Base-by-base conservation (phyloP, 23 red algal genomes). In the Gracilaria domingensis region DNA sequence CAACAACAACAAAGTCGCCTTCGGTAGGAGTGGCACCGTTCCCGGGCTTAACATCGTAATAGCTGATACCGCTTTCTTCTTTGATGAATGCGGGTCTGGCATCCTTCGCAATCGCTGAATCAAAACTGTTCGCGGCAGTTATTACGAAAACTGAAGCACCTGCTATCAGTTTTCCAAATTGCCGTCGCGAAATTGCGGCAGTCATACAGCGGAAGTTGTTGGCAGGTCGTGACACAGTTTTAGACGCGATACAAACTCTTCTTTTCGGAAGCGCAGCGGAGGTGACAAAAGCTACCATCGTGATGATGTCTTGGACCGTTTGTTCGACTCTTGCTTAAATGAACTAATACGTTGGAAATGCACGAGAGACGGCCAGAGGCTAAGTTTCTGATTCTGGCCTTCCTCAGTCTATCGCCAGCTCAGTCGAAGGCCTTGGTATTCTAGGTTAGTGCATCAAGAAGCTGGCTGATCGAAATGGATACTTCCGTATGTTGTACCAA, bases 31-130 rank as follows among this genome's bases (percentile, higher is more conserved):
- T 58, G 37, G 86, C 74, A 54, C 93, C 85, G 45, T 54, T 78
- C 28, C 93, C 93, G 34, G 71, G 54, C 67, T 95, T 95, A 8
- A 91, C 65, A 32, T 95, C 93, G 29, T 85, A 85, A 40, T 95
- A 95, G 24, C 74, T 74, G 39, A 95, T 83, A 78, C 93, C 93
- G 84, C 82, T 88, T 66, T 91, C 87, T 56, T 74, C 71, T 74
- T 87, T 86, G 21, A 56, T 80, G 60, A 91, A 95, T 9, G 30
- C 79, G 2, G 86, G 92, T 25, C 28, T 47, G 62, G 53, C 5
- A 25, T 60, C 54, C 58, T 82, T 82, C 8, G 79, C 53, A 40
- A 37, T 53, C 17, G 79, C 54, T 28, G 53, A n/a, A 20, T 82
- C 58, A 38, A 58, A 6, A 79, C 47, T 32, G 0, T 51, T 34